These are phyloP conservation scores for Tranzscheliella williamsii DNA, from an alignment of 1,284 basidiomycete genomes.

Conservation along the genomic window DNA sequence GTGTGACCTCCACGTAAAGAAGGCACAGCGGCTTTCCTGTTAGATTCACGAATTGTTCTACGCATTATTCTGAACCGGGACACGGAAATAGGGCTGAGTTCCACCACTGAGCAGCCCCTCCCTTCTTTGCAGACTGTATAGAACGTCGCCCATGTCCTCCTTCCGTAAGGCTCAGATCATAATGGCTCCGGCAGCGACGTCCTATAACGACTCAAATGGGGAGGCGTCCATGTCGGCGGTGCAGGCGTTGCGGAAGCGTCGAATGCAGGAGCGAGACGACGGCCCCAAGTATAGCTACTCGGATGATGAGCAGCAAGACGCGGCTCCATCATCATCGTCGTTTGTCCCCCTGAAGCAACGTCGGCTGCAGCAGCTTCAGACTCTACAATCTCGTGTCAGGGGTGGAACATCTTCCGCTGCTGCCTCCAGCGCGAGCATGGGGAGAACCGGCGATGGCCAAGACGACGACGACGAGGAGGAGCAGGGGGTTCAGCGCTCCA, in stretches of 20 bases:
- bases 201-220: too few relatives aligned
- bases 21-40: too few relatives aligned
- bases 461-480: conserved; percentile 65
- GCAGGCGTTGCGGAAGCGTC: conserved; percentile 31
- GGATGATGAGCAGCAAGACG: conserved; percentile 63
- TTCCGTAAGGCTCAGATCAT: too few relatives aligned
- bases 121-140: too few relatives aligned
- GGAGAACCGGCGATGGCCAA: conserved; percentile 1
- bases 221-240: conserved; percentile 30
- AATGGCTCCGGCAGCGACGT: too few relatives aligned
- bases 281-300: conserved; percentile 43
- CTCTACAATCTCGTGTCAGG: conserved; percentile 44
- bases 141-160: too few relatives aligned
- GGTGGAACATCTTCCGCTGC: too few relatives aligned
- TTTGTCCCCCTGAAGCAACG: conserved; percentile 88
- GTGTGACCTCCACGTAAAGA: too few relatives aligned
- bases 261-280: conserved; percentile 28
- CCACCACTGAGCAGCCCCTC: too few relatives aligned
- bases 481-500: conserved; percentile 68
- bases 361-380: conserved; percentile 76
- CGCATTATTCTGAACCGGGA: too few relatives aligned
- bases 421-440: not conserved
- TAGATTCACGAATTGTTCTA: too few relatives aligned
- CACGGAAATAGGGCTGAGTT: too few relatives aligned
- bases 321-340: conserved; percentile 70